These are phyloP conservation scores for Metschnikowia kofuensis DNA, from an alignment of 805 yeast species.

Conservation along the genomic window DNA sequence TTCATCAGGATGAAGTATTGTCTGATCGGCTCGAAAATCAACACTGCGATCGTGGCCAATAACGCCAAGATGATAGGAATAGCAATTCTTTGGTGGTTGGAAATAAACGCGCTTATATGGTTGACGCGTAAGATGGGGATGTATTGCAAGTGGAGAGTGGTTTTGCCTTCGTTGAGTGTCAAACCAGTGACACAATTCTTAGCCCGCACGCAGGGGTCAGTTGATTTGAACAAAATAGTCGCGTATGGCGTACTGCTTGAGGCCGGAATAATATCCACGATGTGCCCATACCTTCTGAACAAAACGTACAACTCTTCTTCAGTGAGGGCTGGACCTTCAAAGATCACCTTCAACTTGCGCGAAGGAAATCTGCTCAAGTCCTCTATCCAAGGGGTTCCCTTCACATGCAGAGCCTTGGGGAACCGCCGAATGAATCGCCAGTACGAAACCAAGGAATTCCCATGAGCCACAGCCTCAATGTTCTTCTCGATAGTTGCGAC, in stretches of 20 bases:
- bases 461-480: slow-evolving; percentile 22
- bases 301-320: slow-evolving; percentile 80
- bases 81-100: slow-evolving; percentile 77
- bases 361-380: slow-evolving; percentile 81
- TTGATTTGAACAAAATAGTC: slow-evolving; percentile 50
- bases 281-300: slow-evolving; percentile 84
- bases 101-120: slow-evolving; percentile 53
- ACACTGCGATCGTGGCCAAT: slow-evolving; percentile 75
- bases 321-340: slow-evolving; percentile 71
- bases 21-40: slow-evolving; percentile 91
- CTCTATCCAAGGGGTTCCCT: slow-evolving; percentile 95
- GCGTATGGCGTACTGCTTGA: slow-evolving; percentile 48
- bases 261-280: slow-evolving; percentile 66
- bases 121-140: slow-evolving; percentile 54
- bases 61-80: slow-evolving; percentile 78
- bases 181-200: slow-evolving; percentile 88
- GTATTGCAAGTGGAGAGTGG: slow-evolving; percentile 68
- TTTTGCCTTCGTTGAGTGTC: slow-evolving; percentile 52
- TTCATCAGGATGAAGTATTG: slow-evolving; percentile 73
- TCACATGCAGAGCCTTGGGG: slow-evolving; percentile 67
- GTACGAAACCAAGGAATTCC: slow-evolving; percentile 10
- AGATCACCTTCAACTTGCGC: slow-evolving; percentile 57
- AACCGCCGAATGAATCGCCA: slow-evolving; percentile 17
- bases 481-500: slow-evolving; percentile 51
- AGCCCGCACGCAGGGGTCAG: slow-evolving; percentile 77